A percentile compares a stretch with the other conserved stretches of the same genome.
Evolutionary conservation across 2,329 filamentous ascomycete species (phyloP).

Genomic region (Pseudogymnoascus sp.): DNA sequence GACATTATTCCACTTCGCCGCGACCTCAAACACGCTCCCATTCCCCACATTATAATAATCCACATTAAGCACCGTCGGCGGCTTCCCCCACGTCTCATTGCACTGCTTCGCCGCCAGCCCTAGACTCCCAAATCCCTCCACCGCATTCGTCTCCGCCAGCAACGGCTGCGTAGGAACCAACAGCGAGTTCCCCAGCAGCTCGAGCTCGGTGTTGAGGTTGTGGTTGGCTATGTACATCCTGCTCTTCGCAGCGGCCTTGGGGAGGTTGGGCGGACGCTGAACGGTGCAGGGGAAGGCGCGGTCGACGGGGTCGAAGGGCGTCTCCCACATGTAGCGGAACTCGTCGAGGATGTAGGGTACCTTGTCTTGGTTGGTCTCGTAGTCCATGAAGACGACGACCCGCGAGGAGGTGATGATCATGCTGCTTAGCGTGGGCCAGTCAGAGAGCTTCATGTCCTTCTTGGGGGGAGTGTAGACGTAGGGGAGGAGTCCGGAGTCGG

Average conservation of each 20-base stretch:
- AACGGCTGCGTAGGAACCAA: constrained; percentile 64
- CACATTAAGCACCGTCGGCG: constrained; percentile 73
- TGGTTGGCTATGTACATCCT: constrained; percentile 81
- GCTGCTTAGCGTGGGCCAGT: constrained; percentile 76
- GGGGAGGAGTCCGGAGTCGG: constrained; percentile 60
- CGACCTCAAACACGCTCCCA: constrained; percentile 71
- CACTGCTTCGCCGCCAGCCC: constrained; percentile 59
- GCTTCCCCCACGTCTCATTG: constrained; percentile 49
- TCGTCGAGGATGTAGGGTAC: constrained; percentile 82
- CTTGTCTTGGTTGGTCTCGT: constrained; percentile 63
- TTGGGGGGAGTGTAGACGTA: constrained; percentile 67
- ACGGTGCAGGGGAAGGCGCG: constrained; percentile 65
- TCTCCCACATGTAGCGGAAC: constrained; percentile 86
- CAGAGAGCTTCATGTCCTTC: constrained; percentile 59
- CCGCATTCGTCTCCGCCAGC: constrained; percentile 65
- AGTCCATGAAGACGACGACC: constrained; percentile 76
- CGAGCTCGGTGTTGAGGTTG: constrained; percentile 76
- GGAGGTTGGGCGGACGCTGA: constrained; percentile 65
- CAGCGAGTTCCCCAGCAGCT: constrained; percentile 53
- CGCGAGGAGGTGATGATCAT: constrained; percentile 66
- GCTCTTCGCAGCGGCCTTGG: constrained; percentile 42
- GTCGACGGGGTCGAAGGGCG: constrained; percentile 63
- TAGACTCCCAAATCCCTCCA: constrained; percentile 55
- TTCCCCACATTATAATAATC: constrained; percentile 67
- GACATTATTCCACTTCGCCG: constrained; percentile 63